These are phyloP conservation scores for Auxenochlorella pyrenoidosa DNA, from an alignment of 139 green algal genomes.

Conservation along the genomic window DNA sequence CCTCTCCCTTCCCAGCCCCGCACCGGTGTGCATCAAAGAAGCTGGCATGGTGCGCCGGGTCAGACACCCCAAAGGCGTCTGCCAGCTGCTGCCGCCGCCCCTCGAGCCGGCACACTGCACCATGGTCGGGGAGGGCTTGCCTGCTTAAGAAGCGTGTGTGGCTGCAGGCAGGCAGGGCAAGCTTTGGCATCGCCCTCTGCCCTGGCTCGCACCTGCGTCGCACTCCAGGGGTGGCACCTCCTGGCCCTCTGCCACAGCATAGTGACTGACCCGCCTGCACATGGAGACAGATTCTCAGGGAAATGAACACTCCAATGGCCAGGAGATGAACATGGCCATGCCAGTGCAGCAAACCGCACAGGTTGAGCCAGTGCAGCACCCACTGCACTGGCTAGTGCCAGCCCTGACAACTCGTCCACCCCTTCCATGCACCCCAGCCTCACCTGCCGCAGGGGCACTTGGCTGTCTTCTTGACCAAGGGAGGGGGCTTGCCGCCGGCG, in stretches of 20 bases:
- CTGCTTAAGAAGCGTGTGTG: background rate
- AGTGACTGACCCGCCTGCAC: slow-evolving; percentile 51
- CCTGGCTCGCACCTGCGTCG: slow-evolving; percentile 42
- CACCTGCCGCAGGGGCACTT: slow-evolving; percentile 68
- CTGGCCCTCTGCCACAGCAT: slow-evolving; percentile 58
- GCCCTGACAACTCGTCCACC: too few species aligned
- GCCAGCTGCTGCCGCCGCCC: slow-evolving; percentile 57
- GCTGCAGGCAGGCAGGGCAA: too few species aligned
- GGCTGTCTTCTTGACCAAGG: slow-evolving; percentile 47
- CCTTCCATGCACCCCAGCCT: background rate
- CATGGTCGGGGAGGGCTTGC: background rate
- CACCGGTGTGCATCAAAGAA: slow-evolving; percentile 63
- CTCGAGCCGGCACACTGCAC: slow-evolving; percentile 52
- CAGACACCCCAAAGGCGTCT: slow-evolving; percentile 72
- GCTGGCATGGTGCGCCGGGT: slow-evolving; percentile 52
- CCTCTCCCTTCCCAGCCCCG: background rate
- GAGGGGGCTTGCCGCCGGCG: slow-evolving; percentile 10
- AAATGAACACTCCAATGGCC: too few species aligned
- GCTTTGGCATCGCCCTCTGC: background rate
- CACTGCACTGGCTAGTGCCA: background rate
- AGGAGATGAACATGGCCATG: too few species aligned
- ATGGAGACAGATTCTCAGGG: too few species aligned
- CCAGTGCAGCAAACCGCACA: too few species aligned
- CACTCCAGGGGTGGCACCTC: slow-evolving; percentile 56
- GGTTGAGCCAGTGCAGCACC: too few species aligned